A percentile compares a stretch with the other conserved stretches of the same genome.
Conservation (phyloP, 2,329 filamentous ascomycete genomes). For the Elsinoe perseae region DNA sequence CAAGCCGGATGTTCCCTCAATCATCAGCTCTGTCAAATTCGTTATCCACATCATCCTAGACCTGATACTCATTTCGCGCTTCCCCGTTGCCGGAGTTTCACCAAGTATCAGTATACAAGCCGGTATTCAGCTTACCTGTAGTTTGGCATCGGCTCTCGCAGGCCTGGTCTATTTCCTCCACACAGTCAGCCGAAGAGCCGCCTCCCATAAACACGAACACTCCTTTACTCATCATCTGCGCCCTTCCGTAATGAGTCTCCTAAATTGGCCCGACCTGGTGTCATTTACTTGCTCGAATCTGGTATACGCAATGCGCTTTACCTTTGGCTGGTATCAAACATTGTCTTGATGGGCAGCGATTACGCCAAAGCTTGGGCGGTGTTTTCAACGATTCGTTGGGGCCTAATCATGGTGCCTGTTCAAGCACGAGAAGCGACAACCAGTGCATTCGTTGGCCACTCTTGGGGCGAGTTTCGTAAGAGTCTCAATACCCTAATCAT, state of each 20-base stretch:
- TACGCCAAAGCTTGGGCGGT: slow-evolving; percentile 68
- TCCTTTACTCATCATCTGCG: not conserved
- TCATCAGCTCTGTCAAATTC: slow-evolving; percentile 59
- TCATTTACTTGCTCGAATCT: slow-evolving; percentile 56
- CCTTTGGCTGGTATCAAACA: slow-evolving; percentile 59
- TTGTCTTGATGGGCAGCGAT: slow-evolving; percentile 54
- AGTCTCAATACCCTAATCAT: slow-evolving; percentile 21
- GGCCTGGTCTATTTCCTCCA: slow-evolving; percentile 56
- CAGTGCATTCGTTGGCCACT: slow-evolving; percentile 58
- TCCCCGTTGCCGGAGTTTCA: slow-evolving; percentile 48
- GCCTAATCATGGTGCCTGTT: slow-evolving; percentile 65
- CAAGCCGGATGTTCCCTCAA: slow-evolving; percentile 58
- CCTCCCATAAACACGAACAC: not conserved
- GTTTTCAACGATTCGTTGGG: slow-evolving; percentile 68
- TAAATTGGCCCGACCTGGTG: slow-evolving; percentile 49
- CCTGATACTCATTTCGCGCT: slow-evolving; percentile 57
- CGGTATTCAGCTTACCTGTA: slow-evolving; percentile 54
- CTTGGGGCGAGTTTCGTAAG: slow-evolving; percentile 50
- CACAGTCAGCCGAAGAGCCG: slow-evolving; percentile 27
- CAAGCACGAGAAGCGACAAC: slow-evolving; percentile 58
- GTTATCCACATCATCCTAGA: slow-evolving; percentile 60
- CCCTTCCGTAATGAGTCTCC: slow-evolving; percentile 35
- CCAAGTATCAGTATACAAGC: slow-evolving; percentile 60
- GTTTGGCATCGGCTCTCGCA: slow-evolving; percentile 46
- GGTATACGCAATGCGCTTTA: slow-evolving; percentile 62